These are phyloP conservation scores for Mortierella claussenii DNA, from an alignment of 192 early-diverging fungal species.

Conservation along the genomic window DNA sequence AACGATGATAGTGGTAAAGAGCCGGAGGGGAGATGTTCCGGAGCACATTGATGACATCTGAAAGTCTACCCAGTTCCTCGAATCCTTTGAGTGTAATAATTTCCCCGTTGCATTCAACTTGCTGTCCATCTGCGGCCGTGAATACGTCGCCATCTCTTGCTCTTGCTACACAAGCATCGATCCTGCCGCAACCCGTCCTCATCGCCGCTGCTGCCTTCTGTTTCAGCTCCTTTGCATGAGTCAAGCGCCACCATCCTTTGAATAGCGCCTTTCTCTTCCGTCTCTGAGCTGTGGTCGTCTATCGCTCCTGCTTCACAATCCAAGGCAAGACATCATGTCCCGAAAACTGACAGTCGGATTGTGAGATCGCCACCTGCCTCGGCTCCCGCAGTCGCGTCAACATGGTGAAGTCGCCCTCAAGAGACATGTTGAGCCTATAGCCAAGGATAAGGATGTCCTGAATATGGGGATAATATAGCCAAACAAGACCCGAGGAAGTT, in stretches of 20 bases:
- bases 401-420: constrained; percentile 13
- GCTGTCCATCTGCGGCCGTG: background rate
- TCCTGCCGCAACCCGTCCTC: background rate
- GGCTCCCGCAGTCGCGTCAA: constrained; percentile 14
- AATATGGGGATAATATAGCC: constrained; percentile 12
- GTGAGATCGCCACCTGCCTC: constrained; percentile 10
- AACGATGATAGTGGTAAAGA: background rate
- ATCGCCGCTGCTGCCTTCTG: background rate
- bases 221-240: constrained; percentile 11
- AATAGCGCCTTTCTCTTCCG: constrained; percentile 8
- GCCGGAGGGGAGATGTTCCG: background rate
- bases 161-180: background rate
- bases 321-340: constrained; percentile 25
- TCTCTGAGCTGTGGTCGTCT: background rate
- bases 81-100: background rate
- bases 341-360: constrained; percentile 12
- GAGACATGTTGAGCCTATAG: constrained; percentile 19
- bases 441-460: constrained; percentile 14
- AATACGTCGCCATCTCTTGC: background rate
- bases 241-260: constrained; percentile 20
- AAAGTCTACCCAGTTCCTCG: constrained; percentile 4
- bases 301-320: constrained; percentile 7
- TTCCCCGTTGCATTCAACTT: background rate
- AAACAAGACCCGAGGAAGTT: constrained; percentile 19
- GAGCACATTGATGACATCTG: constrained; percentile 20